Conservation (phyloP, 2,329 filamentous ascomycete species). For the Ascochyta lentis region DNA sequence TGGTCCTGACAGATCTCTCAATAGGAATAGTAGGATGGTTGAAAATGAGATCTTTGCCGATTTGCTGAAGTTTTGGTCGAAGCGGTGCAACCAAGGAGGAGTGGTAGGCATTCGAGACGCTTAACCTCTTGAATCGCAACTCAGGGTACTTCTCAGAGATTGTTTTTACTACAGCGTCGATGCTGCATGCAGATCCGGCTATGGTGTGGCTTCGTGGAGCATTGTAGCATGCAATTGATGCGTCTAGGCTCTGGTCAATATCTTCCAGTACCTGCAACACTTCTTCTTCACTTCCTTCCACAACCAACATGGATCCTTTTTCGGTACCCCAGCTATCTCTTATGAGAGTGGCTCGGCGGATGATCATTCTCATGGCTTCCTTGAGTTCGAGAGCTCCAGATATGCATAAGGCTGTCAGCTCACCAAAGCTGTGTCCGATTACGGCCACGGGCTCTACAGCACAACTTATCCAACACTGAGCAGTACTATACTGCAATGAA, state of each 20-base stretch:
- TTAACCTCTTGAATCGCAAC: slow-evolving; percentile 23
- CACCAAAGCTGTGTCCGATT: slow-evolving; percentile 44
- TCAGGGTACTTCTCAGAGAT: not conserved
- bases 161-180: slow-evolving; percentile 29
- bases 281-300: slow-evolving; percentile 5
- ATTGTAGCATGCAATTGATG: slow-evolving; percentile 55
- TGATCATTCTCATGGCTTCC: slow-evolving; percentile 38
- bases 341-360: slow-evolving; percentile 44
- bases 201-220: slow-evolving; percentile 51
- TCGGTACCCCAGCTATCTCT: slow-evolving; percentile 45
- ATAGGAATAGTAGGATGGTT: slow-evolving; percentile 38
- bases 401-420: slow-evolving; percentile 46
- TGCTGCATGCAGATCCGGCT: slow-evolving; percentile 29
- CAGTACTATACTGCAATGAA: slow-evolving; percentile 41
- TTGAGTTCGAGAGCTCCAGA: slow-evolving; percentile 41
- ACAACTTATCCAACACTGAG: slow-evolving; percentile 35
- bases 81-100: slow-evolving; percentile 37
- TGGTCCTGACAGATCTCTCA: slow-evolving; percentile 22
- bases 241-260: slow-evolving; percentile 19
- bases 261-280: slow-evolving; percentile 3
- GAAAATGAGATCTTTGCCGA: slow-evolving; percentile 42
- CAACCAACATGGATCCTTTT: slow-evolving; percentile 44
- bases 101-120: slow-evolving; percentile 33
- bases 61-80: slow-evolving; percentile 11
- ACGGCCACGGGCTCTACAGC: slow-evolving; percentile 20